Percentiles rank a stretch among this genome's conserved stretches.
These are phyloP conservation scores for Alternaria brassicicola DNA, from an alignment of 2,329 filamentous ascomycete species.

Conservation along the genomic window DNA sequence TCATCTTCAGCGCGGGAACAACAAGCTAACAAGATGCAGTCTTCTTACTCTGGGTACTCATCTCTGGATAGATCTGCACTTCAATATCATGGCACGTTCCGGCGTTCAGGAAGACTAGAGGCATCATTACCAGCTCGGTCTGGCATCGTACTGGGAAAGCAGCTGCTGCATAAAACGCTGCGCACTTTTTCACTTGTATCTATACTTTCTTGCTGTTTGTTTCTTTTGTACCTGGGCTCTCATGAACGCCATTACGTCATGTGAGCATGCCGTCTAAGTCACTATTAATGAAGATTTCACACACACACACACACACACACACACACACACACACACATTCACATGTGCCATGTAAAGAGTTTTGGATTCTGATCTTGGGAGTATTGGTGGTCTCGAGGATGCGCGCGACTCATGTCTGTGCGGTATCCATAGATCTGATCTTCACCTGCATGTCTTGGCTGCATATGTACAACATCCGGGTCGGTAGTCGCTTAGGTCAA, in stretches of 20 bases:
- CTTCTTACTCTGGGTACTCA: conserved; percentile 69
- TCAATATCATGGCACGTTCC: conserved; percentile 13
- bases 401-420: conserved; percentile 20
- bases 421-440: conserved; percentile 1
- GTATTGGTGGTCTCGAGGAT: no score
- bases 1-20: conserved; percentile 7
- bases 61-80: conserved; percentile 57
- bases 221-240: conserved; percentile 1
- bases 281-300: conserved; percentile 22
- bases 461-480: conserved; percentile 26
- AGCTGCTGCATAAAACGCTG: conserved; percentile 16
- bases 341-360: no score
- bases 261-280: conserved; percentile 3
- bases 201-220: conserved; percentile 8
- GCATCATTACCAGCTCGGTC: conserved; percentile 14
- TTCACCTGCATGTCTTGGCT: conserved; percentile 17
- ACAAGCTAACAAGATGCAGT: conserved; percentile 35
- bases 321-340: no score
- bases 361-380: no score
- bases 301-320: no score
- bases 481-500: conserved; percentile 10
- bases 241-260: conserved; percentile 2
- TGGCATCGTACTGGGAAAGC: conserved; percentile 5
- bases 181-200: conserved; percentile 15
- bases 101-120: conserved; percentile 32